Evolutionary conservation across 2,329 filamentous ascomycete genomes (phyloP).

Genomic region (Colletotrichum lupini): DNA sequence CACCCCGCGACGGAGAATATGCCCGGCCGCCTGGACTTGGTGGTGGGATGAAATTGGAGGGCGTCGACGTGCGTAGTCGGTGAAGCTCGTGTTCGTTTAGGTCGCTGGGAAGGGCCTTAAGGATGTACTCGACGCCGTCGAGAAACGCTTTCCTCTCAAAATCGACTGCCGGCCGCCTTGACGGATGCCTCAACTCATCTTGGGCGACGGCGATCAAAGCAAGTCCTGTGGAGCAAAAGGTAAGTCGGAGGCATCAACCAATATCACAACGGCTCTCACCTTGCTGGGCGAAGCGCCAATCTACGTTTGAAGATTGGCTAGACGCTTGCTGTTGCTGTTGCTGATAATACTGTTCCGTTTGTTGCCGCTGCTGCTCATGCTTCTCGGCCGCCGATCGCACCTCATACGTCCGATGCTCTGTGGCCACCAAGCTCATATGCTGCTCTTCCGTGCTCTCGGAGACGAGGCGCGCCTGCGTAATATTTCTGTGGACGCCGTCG

Average conservation of each 20-base stretch:
- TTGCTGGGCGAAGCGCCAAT: conserved; percentile 48
- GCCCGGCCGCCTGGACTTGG: conserved; percentile 36
- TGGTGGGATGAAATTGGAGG: conserved; percentile 43
- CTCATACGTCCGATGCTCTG: conserved; percentile 26
- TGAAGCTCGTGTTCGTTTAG: conserved; percentile 65
- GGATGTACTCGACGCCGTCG: conserved; percentile 71
- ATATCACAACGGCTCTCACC: conserved; percentile 37
- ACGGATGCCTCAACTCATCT: conserved; percentile 23
- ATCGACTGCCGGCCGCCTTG: conserved; percentile 26
- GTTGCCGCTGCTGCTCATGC: conserved; percentile 14
- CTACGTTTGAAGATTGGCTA: conserved; percentile 44
- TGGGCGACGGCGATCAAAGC: conserved; percentile 30
- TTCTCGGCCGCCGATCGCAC: conserved; percentile 9
- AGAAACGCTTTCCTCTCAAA: conserved; percentile 71
- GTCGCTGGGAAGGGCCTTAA: conserved; percentile 70
- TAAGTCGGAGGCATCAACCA: background rate
- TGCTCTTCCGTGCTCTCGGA: conserved; percentile 31
- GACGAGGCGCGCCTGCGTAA: conserved; percentile 17
- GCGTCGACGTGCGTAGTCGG: conserved; percentile 63
- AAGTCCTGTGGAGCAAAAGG: conserved; percentile 15
- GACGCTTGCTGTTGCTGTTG: conserved; percentile 28
- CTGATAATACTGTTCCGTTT: conserved; percentile 21
- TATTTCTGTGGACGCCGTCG: conserved; percentile 20
- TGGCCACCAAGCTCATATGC: conserved; percentile 29
- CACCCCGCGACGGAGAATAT: conserved; percentile 40